Evolutionary conservation across 2,329 filamentous ascomycete species (phyloP), one percentile per base, ranked within the genome.

Genomic region (Neofusicoccum laricinum): DNA sequence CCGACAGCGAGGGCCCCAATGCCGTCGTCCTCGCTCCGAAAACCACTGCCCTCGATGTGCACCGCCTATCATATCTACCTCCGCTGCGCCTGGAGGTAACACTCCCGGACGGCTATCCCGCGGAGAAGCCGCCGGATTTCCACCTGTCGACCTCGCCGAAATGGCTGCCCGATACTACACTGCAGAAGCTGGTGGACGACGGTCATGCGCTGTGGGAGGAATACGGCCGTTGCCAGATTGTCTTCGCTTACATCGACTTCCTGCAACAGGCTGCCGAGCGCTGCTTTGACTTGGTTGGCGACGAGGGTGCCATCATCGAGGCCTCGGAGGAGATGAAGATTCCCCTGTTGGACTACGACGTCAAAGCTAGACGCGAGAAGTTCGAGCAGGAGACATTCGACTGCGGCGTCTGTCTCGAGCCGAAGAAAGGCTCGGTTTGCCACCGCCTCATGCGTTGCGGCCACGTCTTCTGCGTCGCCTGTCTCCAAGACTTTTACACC

Each of bases 391-490:
- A 89, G 70, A 96, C 92, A 0, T 97, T 95, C 72, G 88, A 93
- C 61, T 98, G 94, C 69, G 91, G 90, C 1, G 85, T 98, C 53
- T 97, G 93, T 73, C 78, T 97, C 51, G 94, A 98, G 75, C 93
- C 93, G 0, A 97, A 97, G 77, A 97, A 96, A 75, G 95, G 95
- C 1, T 78, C 81, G 0, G 85, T 82, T 11, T 98, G 95, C 75
- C 90, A 98, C 78, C 86, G 87, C 46, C 88, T 98, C 83, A 78
- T 90, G 50, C 87, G 89, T 65, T 99, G 95, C 75, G 88, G 87
- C 0, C 94, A 99, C 74, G 92, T 98, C 41, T 99, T 98, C 73
- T 99, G 95, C 76, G 80, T 89, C 17, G 77, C 86, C n/a, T 99
- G 95, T 72, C 81, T 99, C 2, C 89, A 91, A 67, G 92, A 94